A percentile compares a stretch with the other conserved stretches of the same genome.
Conservation (phyloP, 345 rosid species). For the Kandelia obovata region DNA sequence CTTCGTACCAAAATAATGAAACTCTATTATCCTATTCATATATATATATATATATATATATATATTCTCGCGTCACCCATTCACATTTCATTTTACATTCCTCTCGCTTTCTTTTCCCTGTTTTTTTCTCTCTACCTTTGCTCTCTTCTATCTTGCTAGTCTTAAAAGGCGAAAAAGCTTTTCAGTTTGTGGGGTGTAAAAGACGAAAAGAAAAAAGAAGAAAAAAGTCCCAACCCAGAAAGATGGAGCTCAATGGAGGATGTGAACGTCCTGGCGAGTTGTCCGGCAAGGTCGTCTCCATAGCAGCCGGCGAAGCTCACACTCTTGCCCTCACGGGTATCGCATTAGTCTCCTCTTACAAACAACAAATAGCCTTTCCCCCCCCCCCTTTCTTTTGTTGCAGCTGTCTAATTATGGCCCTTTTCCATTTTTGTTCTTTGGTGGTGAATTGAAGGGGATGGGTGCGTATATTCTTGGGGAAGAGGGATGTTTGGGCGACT, state of each 20-base stretch:
- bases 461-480: constrained; percentile 81
- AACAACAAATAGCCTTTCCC: not conserved
- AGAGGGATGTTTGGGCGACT: constrained; percentile 93
- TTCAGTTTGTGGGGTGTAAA: too few relatives aligned
- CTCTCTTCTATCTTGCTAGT: too few relatives aligned
- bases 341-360: not conserved
- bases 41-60: too few relatives aligned
- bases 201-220: too few relatives aligned
- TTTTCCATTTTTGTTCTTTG: not conserved
- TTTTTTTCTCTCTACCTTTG: too few relatives aligned
- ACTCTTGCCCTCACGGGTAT: constrained; percentile 73
- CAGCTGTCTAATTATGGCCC: not conserved
- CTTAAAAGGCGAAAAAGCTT: too few relatives aligned
- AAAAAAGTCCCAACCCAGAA: too few relatives aligned
- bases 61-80: too few relatives aligned
- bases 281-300: constrained; percentile 38
- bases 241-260: constrained; percentile 39
- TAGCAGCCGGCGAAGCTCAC: constrained; percentile 85
- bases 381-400: not conserved
- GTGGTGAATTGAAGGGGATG: constrained; percentile 52
- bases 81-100: too few relatives aligned
- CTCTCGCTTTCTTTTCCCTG: too few relatives aligned
- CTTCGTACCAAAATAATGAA: too few relatives aligned
- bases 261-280: constrained; percentile 28
- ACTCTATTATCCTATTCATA: too few relatives aligned